A percentile compares a stretch with the other conserved stretches of the same genome.
Evolutionary conservation across 2,329 filamentous ascomycete genomes (phyloP).

Genomic region (Pyrenophora seminiperda): DNA sequence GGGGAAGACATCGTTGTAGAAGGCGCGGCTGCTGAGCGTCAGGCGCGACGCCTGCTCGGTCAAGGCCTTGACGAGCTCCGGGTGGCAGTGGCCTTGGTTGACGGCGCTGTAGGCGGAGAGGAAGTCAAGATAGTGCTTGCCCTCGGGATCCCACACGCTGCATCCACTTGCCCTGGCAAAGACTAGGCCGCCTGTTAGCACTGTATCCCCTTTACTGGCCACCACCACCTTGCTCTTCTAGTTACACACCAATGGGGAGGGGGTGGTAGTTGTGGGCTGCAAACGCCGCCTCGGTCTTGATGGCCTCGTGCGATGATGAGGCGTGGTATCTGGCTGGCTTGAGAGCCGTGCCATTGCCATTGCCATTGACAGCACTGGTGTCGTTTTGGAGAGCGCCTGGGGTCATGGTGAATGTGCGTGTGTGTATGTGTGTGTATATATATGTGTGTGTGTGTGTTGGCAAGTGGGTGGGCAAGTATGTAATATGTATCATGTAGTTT

Average conservation of each 20-base stretch:
- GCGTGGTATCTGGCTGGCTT: slow-evolving; percentile 67
- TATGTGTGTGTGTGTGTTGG: slow-evolving; percentile 15
- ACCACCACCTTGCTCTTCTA: too few species aligned
- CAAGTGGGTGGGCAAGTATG: too few species aligned
- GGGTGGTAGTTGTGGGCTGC: slow-evolving; percentile 99
- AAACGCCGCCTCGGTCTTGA: slow-evolving; percentile 78
- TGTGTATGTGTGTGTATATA: slow-evolving; percentile 16
- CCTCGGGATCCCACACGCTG: slow-evolving; percentile 96
- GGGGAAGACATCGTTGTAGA: slow-evolving; percentile 98
- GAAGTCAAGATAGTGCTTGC: slow-evolving; percentile 90
- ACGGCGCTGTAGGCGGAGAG: slow-evolving; percentile 97
- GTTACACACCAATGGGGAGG: slow-evolving; percentile 70
- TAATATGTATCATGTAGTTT: too few species aligned
- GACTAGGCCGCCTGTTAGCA: slow-evolving; percentile 33
- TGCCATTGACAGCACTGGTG: slow-evolving; percentile 25
- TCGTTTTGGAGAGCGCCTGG: slow-evolving; percentile 42
- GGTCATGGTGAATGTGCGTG: slow-evolving; percentile 37
- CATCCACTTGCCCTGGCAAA: slow-evolving; percentile 84
- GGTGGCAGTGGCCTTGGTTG: slow-evolving; percentile 98
- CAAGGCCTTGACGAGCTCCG: slow-evolving; percentile 88
- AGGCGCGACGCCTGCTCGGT: slow-evolving; percentile 86
- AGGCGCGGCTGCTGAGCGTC: slow-evolving; percentile 91
- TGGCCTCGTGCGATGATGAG: slow-evolving; percentile 77
- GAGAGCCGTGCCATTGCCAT: slow-evolving; percentile 39
- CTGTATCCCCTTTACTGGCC: too few species aligned